phyloP scores from a whole-genome alignment of 2,329 filamentous ascomycete genomes.

The Pseudocercospora fijiensis region DNA sequence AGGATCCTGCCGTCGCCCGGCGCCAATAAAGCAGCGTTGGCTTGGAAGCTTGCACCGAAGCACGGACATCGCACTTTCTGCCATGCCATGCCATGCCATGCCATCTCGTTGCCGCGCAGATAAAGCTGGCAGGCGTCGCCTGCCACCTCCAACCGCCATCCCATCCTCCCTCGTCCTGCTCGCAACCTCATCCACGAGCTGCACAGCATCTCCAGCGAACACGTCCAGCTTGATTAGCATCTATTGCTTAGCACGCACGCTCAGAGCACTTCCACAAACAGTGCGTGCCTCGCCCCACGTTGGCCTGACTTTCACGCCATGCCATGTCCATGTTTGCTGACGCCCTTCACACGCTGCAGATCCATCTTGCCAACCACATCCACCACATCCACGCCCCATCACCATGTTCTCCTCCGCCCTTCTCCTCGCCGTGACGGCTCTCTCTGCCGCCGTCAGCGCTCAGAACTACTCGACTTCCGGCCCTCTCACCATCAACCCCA shows the following conservation, averaged over 20 bases:
- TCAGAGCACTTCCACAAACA: not conserved
- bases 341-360: slow-evolving; percentile 9
- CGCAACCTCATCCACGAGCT: not conserved
- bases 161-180: not conserved
- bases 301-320: not conserved
- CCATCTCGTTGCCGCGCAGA: not conserved
- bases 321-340: slow-evolving; percentile 13
- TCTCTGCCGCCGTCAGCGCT: slow-evolving; percentile 48
- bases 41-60: not conserved
- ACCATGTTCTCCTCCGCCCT: slow-evolving; percentile 52
- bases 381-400: slow-evolving; percentile 10
- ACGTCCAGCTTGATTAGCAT: slow-evolving; percentile 6
- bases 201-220: not conserved
- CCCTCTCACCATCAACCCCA: slow-evolving; percentile 46
- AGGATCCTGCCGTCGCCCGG: not conserved
- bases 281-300: not conserved
- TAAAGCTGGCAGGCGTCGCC: slow-evolving; percentile 1
- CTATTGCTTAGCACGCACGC: not conserved
- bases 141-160: not conserved
- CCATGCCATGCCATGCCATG: no score
- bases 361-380: slow-evolving; percentile 27
- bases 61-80: not conserved
- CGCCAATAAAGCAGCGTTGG: not conserved
- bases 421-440: slow-evolving; percentile 48
- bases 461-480: slow-evolving; percentile 43